phyloP scores from a whole-genome alignment of 2,329 filamentous ascomycete species.

The Talaromyces sp. region DNA sequence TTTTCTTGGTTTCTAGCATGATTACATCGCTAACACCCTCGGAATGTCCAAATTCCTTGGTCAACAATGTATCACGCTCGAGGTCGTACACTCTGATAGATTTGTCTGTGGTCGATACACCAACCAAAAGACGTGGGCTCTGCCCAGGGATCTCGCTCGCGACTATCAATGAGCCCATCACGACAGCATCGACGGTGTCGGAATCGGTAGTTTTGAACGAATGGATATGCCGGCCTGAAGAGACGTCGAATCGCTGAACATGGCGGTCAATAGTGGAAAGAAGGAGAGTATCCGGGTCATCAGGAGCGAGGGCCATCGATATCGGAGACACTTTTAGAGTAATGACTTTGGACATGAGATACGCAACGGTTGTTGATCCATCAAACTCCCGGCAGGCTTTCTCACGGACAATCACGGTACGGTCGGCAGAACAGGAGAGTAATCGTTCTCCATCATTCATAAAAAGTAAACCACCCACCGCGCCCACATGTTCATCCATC shows the following conservation, averaged over 20 bases:
- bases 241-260: slow-evolving; percentile 57
- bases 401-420: slow-evolving; percentile 79
- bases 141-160: slow-evolving; percentile 50
- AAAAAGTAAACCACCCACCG: slow-evolving; percentile 74
- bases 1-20: slow-evolving; percentile 51
- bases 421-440: slow-evolving; percentile 82
- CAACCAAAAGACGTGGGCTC: slow-evolving; percentile 66
- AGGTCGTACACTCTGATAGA: slow-evolving; percentile 86
- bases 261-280: slow-evolving; percentile 61
- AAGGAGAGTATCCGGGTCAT: slow-evolving; percentile 53
- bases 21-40: slow-evolving; percentile 86
- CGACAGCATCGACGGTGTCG: slow-evolving; percentile 73
- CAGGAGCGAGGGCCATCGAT: slow-evolving; percentile 69
- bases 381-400: slow-evolving; percentile 61
- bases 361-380: slow-evolving; percentile 61
- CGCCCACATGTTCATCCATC: slow-evolving; percentile 82
- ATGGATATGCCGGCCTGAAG: slow-evolving; percentile 63
- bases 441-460: slow-evolving; percentile 65
- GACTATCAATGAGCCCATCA: slow-evolving; percentile 72
- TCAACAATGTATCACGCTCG: slow-evolving; percentile 70
- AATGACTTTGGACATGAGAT: slow-evolving; percentile 70
- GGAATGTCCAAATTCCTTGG: slow-evolving; percentile 91
- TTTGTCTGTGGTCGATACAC: slow-evolving; percentile 93
- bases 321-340: slow-evolving; percentile 81
- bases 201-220: slow-evolving; percentile 82